Base-by-base conservation (phyloP, 805 yeast species). In the Teunomyces tritomae region DNA sequence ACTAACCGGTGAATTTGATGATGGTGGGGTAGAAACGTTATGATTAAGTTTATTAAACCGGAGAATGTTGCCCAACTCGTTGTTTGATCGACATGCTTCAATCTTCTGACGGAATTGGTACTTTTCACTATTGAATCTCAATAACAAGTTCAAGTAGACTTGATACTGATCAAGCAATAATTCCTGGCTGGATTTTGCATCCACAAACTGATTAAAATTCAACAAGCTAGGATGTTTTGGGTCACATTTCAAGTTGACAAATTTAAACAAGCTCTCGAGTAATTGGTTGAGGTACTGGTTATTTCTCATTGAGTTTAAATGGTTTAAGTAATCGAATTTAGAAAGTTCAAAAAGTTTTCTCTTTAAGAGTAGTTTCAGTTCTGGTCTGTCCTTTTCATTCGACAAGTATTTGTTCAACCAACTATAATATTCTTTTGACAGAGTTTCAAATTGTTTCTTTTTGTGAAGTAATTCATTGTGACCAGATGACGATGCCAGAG, bases 301-400 rank as follows among this genome's bases (percentile, higher is more conserved):
- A 53, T 71, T 72, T 8, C 66, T 57, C 6, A 68, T 58, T 45
- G 58, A 55, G 29, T 65, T 70, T 43, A 78, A 56, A 35, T 66
- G 69, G 51, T 71, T 73, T 55, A 72, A 63, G 57, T 78, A 78
- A 44, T 76, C 79, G 45, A 74, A 68, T 48, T 78, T 72, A 9
- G 70, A 63, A 1, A 74, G 54, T 49, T 77, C 80, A 54, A 73
- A 77, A 0, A 52, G 51, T 44, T 73, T 65, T 27, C 73, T 55
- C 50, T 71, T 70, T 17, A 49, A 45, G 14, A 74, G 52, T 17
- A 68, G 56, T 50, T 68, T 69, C 67, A 67, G 67, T 43, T 68
- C 73, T 0, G 77, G 74, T 45, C 76, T 57, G 32, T 70, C 77
- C 50, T 70, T 73, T 46, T 71, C 77, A 50, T 71, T 70, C 3